Percentiles rank a stretch among this genome's conserved stretches.
Conservation (phyloP, 257 asterid genomes). For the Nicotiana tomentosiformis region DNA sequence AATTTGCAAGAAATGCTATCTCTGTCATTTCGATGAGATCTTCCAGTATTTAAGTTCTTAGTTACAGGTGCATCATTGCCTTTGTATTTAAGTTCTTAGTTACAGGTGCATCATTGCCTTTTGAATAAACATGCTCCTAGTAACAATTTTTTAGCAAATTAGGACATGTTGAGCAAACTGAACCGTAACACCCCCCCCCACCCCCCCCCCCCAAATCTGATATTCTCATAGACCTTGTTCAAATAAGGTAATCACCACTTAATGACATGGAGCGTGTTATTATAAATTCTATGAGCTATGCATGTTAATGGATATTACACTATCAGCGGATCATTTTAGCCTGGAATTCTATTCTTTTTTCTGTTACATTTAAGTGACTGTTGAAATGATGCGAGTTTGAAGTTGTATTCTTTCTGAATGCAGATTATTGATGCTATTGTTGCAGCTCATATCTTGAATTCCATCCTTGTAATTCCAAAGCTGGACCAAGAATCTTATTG, state of each 20-base stretch:
- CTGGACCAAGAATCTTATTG: slow-evolving; percentile 69
- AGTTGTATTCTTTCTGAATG: slow-evolving; percentile 5
- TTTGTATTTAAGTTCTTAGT: not conserved
- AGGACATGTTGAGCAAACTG: not conserved
- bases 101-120: not conserved
- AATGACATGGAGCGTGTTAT: not conserved
- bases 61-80: not conserved
- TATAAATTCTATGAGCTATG: not conserved
- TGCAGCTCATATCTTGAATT: slow-evolving; percentile 64
- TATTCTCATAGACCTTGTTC: too few relatives aligned
- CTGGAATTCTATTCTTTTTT: not conserved
- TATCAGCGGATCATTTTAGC: not conserved
- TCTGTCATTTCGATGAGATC: not conserved
- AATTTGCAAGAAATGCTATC: not conserved
- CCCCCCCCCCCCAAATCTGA: too few relatives aligned
- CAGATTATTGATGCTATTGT: slow-evolving; percentile 83
- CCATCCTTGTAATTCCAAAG: slow-evolving; percentile 61
- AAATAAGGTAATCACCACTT: too few relatives aligned
- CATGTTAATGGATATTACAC: not conserved
- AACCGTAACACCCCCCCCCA: not conserved
- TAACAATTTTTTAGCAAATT: not conserved
- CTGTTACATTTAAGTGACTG: not conserved
- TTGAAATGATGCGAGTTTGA: not conserved
- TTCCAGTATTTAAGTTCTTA: not conserved
- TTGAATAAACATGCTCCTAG: not conserved